phyloP scores from a whole-genome alignment of 768 basidiomycete genomes.

The Macrolepiota dolichaula region DNA sequence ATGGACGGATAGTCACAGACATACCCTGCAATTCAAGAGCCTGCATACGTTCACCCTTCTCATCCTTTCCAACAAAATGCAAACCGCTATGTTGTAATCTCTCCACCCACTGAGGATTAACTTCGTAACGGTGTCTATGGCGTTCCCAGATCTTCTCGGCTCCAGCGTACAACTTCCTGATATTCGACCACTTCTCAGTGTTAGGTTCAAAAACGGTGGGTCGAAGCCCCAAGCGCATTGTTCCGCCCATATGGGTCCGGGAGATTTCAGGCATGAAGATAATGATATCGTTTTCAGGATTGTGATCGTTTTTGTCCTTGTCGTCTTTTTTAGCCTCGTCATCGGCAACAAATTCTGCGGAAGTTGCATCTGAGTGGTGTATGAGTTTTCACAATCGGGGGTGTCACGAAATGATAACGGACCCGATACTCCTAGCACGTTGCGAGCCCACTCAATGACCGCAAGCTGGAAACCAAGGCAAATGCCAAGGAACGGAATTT shows the following conservation, averaged over 20 bases:
- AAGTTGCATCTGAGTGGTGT: slow-evolving; percentile 65
- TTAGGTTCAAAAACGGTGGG: slow-evolving; percentile 84
- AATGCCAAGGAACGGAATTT: slow-evolving; percentile 92
- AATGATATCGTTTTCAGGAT: slow-evolving; percentile 64
- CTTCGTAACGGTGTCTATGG: slow-evolving; percentile 93
- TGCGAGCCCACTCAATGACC: slow-evolving; percentile 91
- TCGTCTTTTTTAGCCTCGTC: slow-evolving; percentile 20
- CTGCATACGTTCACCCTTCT: slow-evolving; percentile 97
- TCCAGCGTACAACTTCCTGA: slow-evolving; percentile 81
- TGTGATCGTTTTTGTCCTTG: too few species aligned
- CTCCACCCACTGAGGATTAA: slow-evolving; percentile 86
- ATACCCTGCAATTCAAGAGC: slow-evolving; percentile 80
- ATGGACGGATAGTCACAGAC: slow-evolving; percentile 22
- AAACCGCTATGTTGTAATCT: slow-evolving; percentile 64
- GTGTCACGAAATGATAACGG: slow-evolving; percentile 16
- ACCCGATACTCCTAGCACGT: slow-evolving; percentile 73
- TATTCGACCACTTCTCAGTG: slow-evolving; percentile 68
- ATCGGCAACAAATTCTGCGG: slow-evolving; percentile 70
- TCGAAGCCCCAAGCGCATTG: slow-evolving; percentile 99
- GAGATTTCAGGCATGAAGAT: slow-evolving; percentile 99
- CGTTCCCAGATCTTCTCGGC: slow-evolving; percentile 88
- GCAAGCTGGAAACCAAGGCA: slow-evolving; percentile 98
- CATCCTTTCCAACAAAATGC: slow-evolving; percentile 80
- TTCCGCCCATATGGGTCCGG: slow-evolving; percentile 96
- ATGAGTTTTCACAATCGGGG: background rate